Conservation (phyloP, 345 rosid species). For the Leavenworthia alabamica region DNA sequence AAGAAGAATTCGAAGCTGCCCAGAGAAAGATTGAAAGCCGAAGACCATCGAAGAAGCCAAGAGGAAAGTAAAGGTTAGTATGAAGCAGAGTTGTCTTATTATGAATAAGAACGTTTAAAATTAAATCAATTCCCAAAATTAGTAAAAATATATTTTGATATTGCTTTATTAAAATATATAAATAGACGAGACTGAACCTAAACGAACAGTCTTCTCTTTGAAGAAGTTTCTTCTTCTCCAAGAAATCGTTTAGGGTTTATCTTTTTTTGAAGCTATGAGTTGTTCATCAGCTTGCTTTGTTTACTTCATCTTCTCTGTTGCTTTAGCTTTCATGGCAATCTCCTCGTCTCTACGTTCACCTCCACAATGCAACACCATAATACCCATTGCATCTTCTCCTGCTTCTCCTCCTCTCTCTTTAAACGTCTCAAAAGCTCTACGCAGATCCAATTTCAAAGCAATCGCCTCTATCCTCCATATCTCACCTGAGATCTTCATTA, state of each 20-base stretch:
- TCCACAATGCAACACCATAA: conserved; percentile 16
- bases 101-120: not conserved
- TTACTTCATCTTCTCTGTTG: conserved; percentile 51
- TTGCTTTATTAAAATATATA: no score
- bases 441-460: conserved; percentile 54
- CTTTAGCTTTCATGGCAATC: conserved; percentile 65
- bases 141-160: not conserved
- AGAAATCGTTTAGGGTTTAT: not conserved
- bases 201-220: not conserved
- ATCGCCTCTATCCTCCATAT: conserved; percentile 53
- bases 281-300: conserved; percentile 39
- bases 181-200: not conserved
- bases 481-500: conserved; percentile 54
- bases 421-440: conserved; percentile 51
- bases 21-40: conserved; percentile 45
- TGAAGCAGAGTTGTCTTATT: conserved; percentile 6
- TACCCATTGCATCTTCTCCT: conserved; percentile 5
- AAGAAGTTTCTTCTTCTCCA: conserved; percentile 15
- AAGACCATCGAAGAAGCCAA: conserved; percentile 41
- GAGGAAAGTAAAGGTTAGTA: conserved; percentile 28
- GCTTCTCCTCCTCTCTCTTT: conserved; percentile 30
- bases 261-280: conserved; percentile 8
- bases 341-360: conserved; percentile 39
- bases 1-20: conserved; percentile 88
- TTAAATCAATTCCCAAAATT: not conserved